A percentile compares a stretch with the other conserved stretches of the same genome.
These are phyloP conservation scores for Apiospora marii DNA, from an alignment of 2,329 filamentous ascomycete genomes.

Conservation along the genomic window DNA sequence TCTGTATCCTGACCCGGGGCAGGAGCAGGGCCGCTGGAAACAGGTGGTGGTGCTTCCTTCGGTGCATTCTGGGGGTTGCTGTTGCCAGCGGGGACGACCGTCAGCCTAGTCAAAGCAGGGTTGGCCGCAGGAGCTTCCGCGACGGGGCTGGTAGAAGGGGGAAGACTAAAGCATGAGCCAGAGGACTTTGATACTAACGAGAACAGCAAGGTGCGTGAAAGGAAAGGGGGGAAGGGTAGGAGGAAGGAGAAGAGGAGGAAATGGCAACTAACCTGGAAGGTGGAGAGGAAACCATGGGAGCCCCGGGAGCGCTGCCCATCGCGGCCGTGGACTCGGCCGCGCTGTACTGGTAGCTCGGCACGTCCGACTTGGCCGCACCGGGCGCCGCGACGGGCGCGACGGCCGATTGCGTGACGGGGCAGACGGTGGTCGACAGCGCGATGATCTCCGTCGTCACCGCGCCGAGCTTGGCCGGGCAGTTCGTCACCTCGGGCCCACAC, in stretches of 20 bases:
- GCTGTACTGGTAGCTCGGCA: slow-evolving; percentile 40
- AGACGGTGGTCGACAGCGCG: slow-evolving; percentile 41
- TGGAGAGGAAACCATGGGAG: slow-evolving; percentile 26
- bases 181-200: not conserved
- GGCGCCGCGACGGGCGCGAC: not conserved
- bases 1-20: not conserved
- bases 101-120: slow-evolving; percentile 9
- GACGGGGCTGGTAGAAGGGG: not conserved
- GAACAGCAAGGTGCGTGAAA: not conserved
- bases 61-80: not conserved
- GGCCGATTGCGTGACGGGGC: slow-evolving; percentile 32
- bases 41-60: not conserved
- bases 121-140: not conserved
- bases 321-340: slow-evolving; percentile 33
- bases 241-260: not conserved
- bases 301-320: slow-evolving; percentile 26
- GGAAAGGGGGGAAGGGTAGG: not conserved
- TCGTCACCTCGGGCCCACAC: slow-evolving; percentile 38
- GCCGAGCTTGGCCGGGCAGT: slow-evolving; percentile 37
- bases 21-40: not conserved
- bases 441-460: slow-evolving; percentile 39
- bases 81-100: slow-evolving; percentile 10
- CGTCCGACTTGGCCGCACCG: slow-evolving; percentile 26
- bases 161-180: slow-evolving; percentile 8
- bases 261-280: slow-evolving; percentile 35